Evolutionary conservation across 2,329 filamentous ascomycete species (phyloP).

Genomic region (Knoxdaviesia capensis): DNA sequence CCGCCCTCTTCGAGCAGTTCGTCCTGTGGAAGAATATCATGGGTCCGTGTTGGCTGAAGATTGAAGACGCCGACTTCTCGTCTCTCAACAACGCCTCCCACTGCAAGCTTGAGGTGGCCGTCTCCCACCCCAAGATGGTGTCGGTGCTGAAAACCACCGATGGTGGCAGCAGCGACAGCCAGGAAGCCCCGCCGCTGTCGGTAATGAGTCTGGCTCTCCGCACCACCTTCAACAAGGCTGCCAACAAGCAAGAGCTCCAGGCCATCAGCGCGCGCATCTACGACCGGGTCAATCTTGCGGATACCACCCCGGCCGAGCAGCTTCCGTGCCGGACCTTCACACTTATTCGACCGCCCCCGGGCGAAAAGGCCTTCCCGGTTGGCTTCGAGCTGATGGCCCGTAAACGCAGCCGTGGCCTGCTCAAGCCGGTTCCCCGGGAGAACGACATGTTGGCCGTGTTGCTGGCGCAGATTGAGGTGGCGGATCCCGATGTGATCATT

Average conservation of each 20-base stretch:
- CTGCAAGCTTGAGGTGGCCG: constrained; percentile 84
- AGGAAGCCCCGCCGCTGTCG: constrained; percentile 74
- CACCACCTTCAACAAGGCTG: constrained; percentile 72
- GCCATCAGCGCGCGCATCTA: constrained; percentile 84
- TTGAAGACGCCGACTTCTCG: constrained; percentile 67
- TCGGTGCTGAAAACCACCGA: too few relatives aligned
- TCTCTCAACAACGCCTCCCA: constrained; percentile 83
- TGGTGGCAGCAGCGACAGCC: constrained; percentile 61
- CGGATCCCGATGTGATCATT: constrained; percentile 83
- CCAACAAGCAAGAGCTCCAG: constrained; percentile 92
- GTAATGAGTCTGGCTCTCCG: constrained; percentile 89
- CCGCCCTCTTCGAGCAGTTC: constrained; percentile 90
- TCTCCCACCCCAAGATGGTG: constrained; percentile 59
- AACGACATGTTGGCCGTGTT: constrained; percentile 73
- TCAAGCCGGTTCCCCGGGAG: constrained; percentile 70
- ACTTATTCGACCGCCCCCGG: constrained; percentile 59
- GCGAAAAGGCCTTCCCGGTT: constrained; percentile 52
- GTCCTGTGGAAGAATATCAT: constrained; percentile 98
- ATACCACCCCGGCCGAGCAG: constrained; percentile 76
- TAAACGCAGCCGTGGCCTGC: constrained; percentile 51
- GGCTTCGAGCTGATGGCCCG: constrained; percentile 66
- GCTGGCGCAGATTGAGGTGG: constrained; percentile 66
- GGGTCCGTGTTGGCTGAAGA: constrained; percentile 94
- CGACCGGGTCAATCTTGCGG: constrained; percentile 68
- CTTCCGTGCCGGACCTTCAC: constrained; percentile 84